Evolutionary conservation across 176 grass and related monocot species (phyloP).

Genomic region (Triticum urartu): DNA sequence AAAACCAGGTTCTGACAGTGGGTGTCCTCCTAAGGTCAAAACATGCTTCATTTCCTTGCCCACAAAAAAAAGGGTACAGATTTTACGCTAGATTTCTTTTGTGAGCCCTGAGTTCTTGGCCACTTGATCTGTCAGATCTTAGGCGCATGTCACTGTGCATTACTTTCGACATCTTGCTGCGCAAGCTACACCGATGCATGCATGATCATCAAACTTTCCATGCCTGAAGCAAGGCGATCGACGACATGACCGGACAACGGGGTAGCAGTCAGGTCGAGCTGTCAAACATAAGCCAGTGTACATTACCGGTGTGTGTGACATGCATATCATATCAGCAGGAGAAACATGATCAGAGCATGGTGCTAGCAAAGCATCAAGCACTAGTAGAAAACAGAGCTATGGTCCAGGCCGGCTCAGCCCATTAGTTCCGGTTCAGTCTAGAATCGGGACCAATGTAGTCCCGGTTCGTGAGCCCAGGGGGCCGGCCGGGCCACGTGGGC

Average conservation of each 20-base stretch:
- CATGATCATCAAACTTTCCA: not conserved
- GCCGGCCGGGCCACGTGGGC: no score
- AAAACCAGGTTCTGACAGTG: not conserved
- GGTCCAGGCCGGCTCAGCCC: no score
- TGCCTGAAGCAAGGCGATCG: conserved; percentile 16
- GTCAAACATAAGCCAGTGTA: not conserved
- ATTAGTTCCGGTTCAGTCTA: no score
- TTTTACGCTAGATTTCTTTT: no score
- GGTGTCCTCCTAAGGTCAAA: not conserved
- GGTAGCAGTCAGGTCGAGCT: not conserved
- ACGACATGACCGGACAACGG: conserved; percentile 21
- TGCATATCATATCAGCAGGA: not conserved
- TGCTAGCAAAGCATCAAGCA: not conserved
- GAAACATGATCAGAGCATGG: not conserved
- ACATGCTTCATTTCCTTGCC: not conserved
- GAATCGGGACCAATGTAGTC: no score
- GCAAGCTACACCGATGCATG: not conserved
- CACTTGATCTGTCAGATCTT: not conserved
- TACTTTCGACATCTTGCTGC: conserved; percentile 2
- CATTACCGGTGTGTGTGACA: not conserved
- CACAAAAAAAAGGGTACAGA: no score
- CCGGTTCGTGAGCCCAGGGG: no score
- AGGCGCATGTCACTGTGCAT: not conserved
- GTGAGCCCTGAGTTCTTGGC: not conserved
- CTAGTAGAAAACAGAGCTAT: no score